These are phyloP conservation scores for Pichia phayaonensis DNA, from an alignment of 805 yeast genomes.

Conservation along the genomic window DNA sequence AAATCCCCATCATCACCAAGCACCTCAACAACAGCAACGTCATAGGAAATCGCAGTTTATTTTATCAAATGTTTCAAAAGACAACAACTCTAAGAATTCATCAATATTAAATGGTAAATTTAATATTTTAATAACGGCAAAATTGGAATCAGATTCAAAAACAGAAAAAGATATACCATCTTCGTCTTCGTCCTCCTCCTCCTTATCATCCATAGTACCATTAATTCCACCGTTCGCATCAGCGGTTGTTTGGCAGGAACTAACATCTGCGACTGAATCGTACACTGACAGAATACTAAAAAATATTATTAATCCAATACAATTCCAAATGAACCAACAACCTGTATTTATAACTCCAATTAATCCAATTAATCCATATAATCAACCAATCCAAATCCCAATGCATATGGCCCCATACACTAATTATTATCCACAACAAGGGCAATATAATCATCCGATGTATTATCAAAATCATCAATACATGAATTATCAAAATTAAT, in stretches of 20 bases:
- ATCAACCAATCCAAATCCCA: background rate
- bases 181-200: background rate
- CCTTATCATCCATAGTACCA: background rate
- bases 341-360: background rate
- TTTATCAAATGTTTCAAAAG: conserved; percentile 32
- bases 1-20: background rate
- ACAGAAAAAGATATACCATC: conserved; percentile 5
- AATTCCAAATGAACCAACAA: conserved; percentile 1
- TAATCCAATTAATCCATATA: background rate
- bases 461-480: background rate
- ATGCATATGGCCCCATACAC: background rate
- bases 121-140: conserved; percentile 45
- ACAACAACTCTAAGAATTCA: conserved; percentile 11
- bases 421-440: background rate
- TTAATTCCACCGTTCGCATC: conserved; percentile 2
- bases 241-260: conserved; percentile 3
- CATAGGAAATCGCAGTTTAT: conserved; percentile 14
- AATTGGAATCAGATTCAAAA: conserved; percentile 25
- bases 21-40: conserved; percentile 1
- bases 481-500: background rate
- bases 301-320: conserved; percentile 1
- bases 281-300: background rate
- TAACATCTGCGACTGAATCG: background rate
- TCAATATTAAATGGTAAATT: conserved; percentile 36
- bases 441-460: background rate